A percentile compares a stretch with the other conserved stretches of the same genome.
phyloP scores from a whole-genome alignment of 2,329 filamentous ascomycete species.

The Botrytis squamosa region DNA sequence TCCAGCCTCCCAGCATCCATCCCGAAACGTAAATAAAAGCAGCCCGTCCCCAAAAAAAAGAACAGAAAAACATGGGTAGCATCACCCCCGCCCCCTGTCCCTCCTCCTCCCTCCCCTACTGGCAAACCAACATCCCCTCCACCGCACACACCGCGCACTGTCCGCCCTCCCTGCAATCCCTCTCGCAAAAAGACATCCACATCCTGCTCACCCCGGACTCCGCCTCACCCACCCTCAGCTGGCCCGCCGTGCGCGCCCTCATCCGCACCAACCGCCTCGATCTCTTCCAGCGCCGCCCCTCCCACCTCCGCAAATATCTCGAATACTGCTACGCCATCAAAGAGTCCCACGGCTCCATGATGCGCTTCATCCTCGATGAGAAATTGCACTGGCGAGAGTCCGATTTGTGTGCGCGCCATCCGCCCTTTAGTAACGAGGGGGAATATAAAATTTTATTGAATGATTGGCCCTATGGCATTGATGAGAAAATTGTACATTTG shows the following conservation, averaged over 20 bases:
- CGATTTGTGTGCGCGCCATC: constrained; percentile 42
- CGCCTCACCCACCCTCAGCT: constrained; percentile 47
- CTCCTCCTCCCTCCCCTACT: constrained; percentile 55
- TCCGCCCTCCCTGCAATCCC: constrained; percentile 65
- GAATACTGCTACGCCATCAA: constrained; percentile 65
- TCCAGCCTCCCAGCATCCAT: not conserved
- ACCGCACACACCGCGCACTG: constrained; percentile 63
- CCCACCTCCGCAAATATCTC: constrained; percentile 74
- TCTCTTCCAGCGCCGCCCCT: constrained; percentile 73
- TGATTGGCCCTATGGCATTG: constrained; percentile 92
- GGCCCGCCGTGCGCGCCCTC: constrained; percentile 40
- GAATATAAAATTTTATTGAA: constrained; percentile 79
- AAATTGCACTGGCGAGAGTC: constrained; percentile 63
- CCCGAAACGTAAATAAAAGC: too few species aligned
- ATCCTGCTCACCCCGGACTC: constrained; percentile 72
- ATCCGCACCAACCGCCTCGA: constrained; percentile 67
- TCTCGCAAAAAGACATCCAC: constrained; percentile 64
- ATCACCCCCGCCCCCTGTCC: constrained; percentile 19
- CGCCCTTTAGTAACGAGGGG: constrained; percentile 32
- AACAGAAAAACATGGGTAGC: constrained; percentile 31
- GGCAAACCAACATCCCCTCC: constrained; percentile 76
- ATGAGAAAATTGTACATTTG: constrained; percentile 73
- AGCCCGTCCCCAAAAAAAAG: not conserved
- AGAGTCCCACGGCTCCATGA: constrained; percentile 70
- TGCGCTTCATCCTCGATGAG: constrained; percentile 71